Evolutionary conservation across 495 filamentous ascomycete species (phyloP).

Genomic region (Aspergillus saccharolyticus): DNA sequence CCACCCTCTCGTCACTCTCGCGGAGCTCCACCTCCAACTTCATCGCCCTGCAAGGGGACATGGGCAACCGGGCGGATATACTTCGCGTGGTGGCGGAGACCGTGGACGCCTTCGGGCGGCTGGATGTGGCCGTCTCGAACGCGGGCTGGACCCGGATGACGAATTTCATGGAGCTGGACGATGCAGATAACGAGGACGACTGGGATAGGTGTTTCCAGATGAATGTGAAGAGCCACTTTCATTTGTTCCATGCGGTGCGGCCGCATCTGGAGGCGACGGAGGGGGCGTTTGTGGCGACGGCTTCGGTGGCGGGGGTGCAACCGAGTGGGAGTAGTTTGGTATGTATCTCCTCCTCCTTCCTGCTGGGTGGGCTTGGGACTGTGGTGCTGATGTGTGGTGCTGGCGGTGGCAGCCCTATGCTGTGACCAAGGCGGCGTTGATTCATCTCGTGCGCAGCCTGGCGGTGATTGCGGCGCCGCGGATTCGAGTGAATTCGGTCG

Average conservation of each 20-base stretch:
- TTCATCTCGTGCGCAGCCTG: constrained; percentile 1
- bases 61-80: not conserved
- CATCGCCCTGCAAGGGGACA: not conserved
- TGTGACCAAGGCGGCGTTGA: constrained; percentile 1
- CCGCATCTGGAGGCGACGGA: not conserved
- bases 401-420: constrained; percentile 2
- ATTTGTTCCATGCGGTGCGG: constrained; percentile 2
- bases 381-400: not conserved
- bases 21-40: not conserved
- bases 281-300: constrained; percentile 3
- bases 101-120: not conserved
- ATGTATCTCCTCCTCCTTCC: not conserved
- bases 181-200: constrained; percentile 1
- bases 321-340: constrained; percentile 7
- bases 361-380: not conserved
- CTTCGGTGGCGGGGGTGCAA: constrained; percentile 5
- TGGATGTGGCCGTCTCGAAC: constrained; percentile 7
- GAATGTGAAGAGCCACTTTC: constrained; percentile 8
- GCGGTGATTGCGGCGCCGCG: constrained; percentile 1
- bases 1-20: not conserved
- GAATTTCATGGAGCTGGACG: constrained; percentile 1
- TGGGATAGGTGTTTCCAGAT: constrained; percentile 3
- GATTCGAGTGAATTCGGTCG: constrained; percentile 3
- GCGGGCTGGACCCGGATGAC: constrained; percentile 9
- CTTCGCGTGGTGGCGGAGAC: not conserved